Percentiles rank a stretch among this genome's conserved stretches.
phyloP scores from a whole-genome alignment of 495 filamentous ascomycete genomes.

The Penicillium atrosanguineum region DNA sequence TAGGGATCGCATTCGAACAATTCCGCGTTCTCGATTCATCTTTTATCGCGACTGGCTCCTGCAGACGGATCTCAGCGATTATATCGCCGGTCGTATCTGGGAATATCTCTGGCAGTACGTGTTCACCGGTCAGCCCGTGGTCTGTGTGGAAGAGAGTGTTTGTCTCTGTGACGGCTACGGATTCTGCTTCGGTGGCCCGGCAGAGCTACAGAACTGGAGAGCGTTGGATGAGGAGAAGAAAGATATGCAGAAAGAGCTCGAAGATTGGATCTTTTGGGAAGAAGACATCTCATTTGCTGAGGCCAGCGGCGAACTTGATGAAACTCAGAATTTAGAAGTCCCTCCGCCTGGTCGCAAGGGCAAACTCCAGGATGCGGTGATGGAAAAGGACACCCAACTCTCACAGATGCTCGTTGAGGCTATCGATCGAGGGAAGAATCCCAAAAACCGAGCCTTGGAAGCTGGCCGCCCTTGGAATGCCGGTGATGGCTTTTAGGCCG shows the following conservation, averaged over 20 bases:
- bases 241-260: slow-evolving; percentile 46
- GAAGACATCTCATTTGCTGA: slow-evolving; percentile 35
- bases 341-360: slow-evolving; percentile 38
- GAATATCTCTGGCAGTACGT: slow-evolving; percentile 75
- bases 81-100: slow-evolving; percentile 67
- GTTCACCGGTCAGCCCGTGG: slow-evolving; percentile 56
- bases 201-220: slow-evolving; percentile 49
- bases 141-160: slow-evolving; percentile 63
- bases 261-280: slow-evolving; percentile 42
- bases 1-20: slow-evolving; percentile 51
- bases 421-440: slow-evolving; percentile 50
- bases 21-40: slow-evolving; percentile 59
- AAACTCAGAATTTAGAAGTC: slow-evolving; percentile 28
- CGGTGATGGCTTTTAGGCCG: slow-evolving; percentile 48
- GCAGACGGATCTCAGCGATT: slow-evolving; percentile 59
- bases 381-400: slow-evolving; percentile 34
- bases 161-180: slow-evolving; percentile 81
- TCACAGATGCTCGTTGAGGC: slow-evolving; percentile 39
- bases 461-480: slow-evolving; percentile 51
- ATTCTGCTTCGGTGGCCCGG: slow-evolving; percentile 67
- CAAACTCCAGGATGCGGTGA: slow-evolving; percentile 23
- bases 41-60: slow-evolving; percentile 69
- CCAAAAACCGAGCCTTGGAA: slow-evolving; percentile 49
- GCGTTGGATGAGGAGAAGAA: slow-evolving; percentile 37
- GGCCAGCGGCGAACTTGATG: slow-evolving; percentile 26